Conservation (phyloP, 176 grass and related monocot genomes). For the Rhynchospora pubera region DNA sequence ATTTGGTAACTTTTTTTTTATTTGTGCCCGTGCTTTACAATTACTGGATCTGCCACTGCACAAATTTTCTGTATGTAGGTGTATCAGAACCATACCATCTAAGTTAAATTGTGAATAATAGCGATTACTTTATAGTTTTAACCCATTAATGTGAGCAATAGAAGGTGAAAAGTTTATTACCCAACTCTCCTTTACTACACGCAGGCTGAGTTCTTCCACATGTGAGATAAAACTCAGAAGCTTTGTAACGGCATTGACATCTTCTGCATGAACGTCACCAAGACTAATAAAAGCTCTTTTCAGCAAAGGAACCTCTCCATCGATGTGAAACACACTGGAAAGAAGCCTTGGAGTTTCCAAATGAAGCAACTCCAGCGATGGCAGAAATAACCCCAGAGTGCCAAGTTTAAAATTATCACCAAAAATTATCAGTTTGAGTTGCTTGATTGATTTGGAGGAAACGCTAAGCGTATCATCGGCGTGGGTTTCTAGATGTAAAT, state of each 20-base stretch:
- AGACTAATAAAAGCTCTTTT: background rate
- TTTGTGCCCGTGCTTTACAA: too few relatives aligned
- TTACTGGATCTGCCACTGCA: too few relatives aligned
- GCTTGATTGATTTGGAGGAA: background rate
- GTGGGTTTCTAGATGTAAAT: background rate
- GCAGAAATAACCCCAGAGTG: background rate
- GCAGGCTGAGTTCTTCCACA: background rate
- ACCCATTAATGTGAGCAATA: background rate
- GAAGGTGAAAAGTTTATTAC: background rate
- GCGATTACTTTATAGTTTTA: background rate
- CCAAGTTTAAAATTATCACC: background rate
- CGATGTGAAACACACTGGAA: too few relatives aligned
- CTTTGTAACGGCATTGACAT: background rate
- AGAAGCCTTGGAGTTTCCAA: background rate
- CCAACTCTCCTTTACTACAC: background rate
- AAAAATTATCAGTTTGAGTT: background rate
- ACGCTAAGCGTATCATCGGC: background rate
- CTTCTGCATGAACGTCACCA: background rate
- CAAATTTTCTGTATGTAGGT: too few relatives aligned
- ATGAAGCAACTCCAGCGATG: background rate
- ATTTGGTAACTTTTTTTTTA: too few relatives aligned
- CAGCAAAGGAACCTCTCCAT: background rate
- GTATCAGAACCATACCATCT: too few relatives aligned
- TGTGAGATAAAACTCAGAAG: background rate
- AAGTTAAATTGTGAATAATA: background rate